Evolutionary conservation across 2,329 filamentous ascomycete species (phyloP).

Genomic region (Exophiala sp.): DNA sequence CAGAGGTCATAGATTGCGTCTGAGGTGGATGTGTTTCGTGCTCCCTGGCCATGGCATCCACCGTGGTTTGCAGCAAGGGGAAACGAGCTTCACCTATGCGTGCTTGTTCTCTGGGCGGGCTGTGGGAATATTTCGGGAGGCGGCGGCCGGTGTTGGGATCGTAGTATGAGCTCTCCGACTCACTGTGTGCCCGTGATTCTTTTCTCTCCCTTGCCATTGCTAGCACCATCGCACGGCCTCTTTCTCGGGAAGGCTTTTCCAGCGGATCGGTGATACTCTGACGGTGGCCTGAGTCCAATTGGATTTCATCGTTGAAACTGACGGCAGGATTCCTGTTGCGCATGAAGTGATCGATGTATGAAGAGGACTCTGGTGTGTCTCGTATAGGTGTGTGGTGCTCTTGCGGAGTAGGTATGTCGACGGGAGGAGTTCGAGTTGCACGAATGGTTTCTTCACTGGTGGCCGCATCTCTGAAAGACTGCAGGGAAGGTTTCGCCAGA

Average conservation of each 20-base stretch:
- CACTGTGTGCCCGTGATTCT: slow-evolving; percentile 25
- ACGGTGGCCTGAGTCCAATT: slow-evolving; percentile 38
- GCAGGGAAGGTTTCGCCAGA: neutral
- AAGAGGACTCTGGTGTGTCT: slow-evolving; percentile 27
- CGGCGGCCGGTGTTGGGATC: slow-evolving; percentile 27
- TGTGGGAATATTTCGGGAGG: slow-evolving; percentile 22
- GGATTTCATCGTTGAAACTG: slow-evolving; percentile 41
- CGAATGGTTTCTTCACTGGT: slow-evolving; percentile 27
- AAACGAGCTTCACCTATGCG: slow-evolving; percentile 27
- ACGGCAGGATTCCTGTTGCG: slow-evolving; percentile 41
- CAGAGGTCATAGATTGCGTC: slow-evolving; percentile 22
- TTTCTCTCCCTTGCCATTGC: slow-evolving; percentile 16
- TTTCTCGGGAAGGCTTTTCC: slow-evolving; percentile 30
- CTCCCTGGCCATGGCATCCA: slow-evolving; percentile 28
- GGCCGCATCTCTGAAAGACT: slow-evolving; percentile 13
- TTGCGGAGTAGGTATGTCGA: slow-evolving; percentile 43
- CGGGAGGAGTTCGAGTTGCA: slow-evolving; percentile 40
- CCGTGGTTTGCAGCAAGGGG: slow-evolving; percentile 28
- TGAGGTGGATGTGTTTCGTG: slow-evolving; percentile 17
- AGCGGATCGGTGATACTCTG: slow-evolving; percentile 40
- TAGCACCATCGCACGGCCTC: slow-evolving; percentile 24
- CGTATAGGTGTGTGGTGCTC: slow-evolving; percentile 29
- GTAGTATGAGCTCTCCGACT: slow-evolving; percentile 25
- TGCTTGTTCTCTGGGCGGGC: slow-evolving; percentile 24
- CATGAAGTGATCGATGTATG: slow-evolving; percentile 37